These are phyloP conservation scores for Neocucurbitaria cava DNA, from an alignment of 2,329 filamentous ascomycete species.

Conservation along the genomic window DNA sequence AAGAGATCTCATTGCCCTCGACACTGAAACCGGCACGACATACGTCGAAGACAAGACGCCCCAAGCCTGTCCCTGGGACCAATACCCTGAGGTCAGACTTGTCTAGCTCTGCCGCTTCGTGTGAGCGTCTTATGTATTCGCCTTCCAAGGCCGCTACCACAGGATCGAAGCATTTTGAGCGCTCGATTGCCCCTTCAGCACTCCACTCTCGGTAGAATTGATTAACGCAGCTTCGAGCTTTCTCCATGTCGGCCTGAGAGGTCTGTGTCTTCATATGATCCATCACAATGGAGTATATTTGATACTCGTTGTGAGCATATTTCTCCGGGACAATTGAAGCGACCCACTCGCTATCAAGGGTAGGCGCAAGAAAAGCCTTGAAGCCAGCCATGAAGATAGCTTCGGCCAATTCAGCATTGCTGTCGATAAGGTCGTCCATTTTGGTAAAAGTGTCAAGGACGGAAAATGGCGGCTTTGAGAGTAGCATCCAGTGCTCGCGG, in stretches of 20 bases:
- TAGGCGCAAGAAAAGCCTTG: slow-evolving; percentile 42
- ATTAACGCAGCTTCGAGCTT: slow-evolving; percentile 87
- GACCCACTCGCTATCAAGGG: slow-evolving; percentile 42
- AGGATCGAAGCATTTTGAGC: slow-evolving; percentile 77
- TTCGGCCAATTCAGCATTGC: slow-evolving; percentile 82
- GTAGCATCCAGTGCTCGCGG: slow-evolving; percentile 79
- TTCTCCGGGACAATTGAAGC: slow-evolving; percentile 41
- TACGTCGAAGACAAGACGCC: slow-evolving; percentile 87
- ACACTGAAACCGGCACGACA: slow-evolving; percentile 73
- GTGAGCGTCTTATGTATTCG: slow-evolving; percentile 47
- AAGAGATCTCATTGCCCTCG: slow-evolving; percentile 94
- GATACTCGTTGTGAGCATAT: slow-evolving; percentile 35
- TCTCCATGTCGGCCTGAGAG: slow-evolving; percentile 79
- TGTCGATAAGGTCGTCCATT: slow-evolving; percentile 87
- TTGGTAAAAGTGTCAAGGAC: slow-evolving; percentile 78
- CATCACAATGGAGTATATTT: slow-evolving; percentile 56
- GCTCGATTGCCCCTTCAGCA: slow-evolving; percentile 74
- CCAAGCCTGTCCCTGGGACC: slow-evolving; percentile 88
- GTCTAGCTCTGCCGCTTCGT: slow-evolving; percentile 22
- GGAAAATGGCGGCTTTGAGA: slow-evolving; percentile 82
- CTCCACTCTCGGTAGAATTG: slow-evolving; percentile 98
- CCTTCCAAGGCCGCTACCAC: slow-evolving; percentile 70
- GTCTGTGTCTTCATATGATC: slow-evolving; percentile 74
- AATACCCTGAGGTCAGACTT: slow-evolving; percentile 68
- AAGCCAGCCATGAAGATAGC: slow-evolving; percentile 68